Conservation (phyloP, 2,329 filamentous ascomycete genomes). For the Sclerotinia sclerotiorum region DNA sequence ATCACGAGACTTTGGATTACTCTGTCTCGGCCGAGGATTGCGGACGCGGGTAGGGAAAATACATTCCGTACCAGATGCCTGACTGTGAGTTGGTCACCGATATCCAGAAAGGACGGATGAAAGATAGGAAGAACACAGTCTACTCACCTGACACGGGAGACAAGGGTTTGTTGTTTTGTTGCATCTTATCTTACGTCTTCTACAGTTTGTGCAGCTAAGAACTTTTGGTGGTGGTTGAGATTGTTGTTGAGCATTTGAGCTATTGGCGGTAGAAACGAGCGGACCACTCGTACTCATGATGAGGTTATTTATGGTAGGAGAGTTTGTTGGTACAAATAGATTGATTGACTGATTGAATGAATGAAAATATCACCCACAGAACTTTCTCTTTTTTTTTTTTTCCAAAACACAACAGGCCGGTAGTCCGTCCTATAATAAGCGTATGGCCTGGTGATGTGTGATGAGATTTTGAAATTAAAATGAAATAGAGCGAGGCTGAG, state of each 20-base stretch:
- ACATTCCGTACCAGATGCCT: slow-evolving; percentile 19
- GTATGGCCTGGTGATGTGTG: background rate
- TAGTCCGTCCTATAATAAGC: background rate
- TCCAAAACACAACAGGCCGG: background rate
- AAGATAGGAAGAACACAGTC: background rate
- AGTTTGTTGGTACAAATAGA: background rate
- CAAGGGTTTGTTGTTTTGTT: slow-evolving; percentile 24
- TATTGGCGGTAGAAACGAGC: background rate
- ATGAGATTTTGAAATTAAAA: background rate
- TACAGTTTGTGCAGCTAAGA: slow-evolving; percentile 25
- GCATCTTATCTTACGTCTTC: slow-evolving; percentile 24
- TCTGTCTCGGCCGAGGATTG: slow-evolving; percentile 11
- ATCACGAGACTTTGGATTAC: slow-evolving; percentile 21
- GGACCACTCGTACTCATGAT: slow-evolving; percentile 12
- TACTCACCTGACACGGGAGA: slow-evolving; percentile 23
- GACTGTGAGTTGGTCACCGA: background rate
- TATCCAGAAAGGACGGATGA: background rate
- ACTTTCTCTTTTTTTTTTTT: background rate
- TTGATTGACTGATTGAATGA: background rate
- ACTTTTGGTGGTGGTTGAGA: slow-evolving; percentile 1
- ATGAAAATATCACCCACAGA: background rate
- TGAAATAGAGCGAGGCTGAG: background rate
- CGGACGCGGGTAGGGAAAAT: slow-evolving; percentile 22
- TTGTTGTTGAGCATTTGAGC: slow-evolving; percentile 1
- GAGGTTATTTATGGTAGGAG: no score